A percentile compares a stretch with the other conserved stretches of the same genome.
These are phyloP conservation scores for Cryptosporidium tyzzeri DNA, from an alignment of 169 alveolate species.

Conservation along the genomic window DNA sequence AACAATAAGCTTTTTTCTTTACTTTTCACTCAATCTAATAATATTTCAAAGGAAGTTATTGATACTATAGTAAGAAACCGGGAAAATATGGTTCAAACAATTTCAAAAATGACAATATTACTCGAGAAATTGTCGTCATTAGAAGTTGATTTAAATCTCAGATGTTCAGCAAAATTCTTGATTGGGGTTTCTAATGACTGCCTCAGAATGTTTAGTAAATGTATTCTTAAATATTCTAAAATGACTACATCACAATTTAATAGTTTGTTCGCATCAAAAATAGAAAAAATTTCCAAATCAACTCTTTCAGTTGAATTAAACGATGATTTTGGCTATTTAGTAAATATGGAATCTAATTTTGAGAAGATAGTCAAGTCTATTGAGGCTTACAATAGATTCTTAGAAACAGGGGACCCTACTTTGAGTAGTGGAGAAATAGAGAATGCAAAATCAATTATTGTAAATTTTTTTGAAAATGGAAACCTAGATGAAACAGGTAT, in stretches of 20 bases:
- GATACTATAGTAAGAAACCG: background rate
- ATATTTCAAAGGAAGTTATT: background rate
- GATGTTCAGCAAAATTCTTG: background rate
- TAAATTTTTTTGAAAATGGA: conserved; percentile 1
- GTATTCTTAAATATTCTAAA: background rate
- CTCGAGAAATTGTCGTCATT: background rate
- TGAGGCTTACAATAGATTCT: background rate
- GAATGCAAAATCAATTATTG: background rate
- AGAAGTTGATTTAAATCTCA: conserved; percentile 2
- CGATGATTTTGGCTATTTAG: background rate
- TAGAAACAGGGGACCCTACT: background rate
- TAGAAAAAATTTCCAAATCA: background rate
- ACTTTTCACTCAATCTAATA: background rate
- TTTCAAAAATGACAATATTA: background rate
- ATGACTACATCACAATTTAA: background rate
- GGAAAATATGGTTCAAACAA: background rate
- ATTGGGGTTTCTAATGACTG: background rate
- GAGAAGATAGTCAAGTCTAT: background rate
- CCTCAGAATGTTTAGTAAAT: background rate
- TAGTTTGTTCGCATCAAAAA: background rate
- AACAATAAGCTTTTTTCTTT: background rate
- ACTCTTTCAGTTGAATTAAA: background rate
- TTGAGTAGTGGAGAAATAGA: background rate
- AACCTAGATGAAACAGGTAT: background rate
- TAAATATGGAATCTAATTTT: background rate